Base-by-base conservation (phyloP, 768 basidiomycete genomes). In the Boletus subparvulus region DNA sequence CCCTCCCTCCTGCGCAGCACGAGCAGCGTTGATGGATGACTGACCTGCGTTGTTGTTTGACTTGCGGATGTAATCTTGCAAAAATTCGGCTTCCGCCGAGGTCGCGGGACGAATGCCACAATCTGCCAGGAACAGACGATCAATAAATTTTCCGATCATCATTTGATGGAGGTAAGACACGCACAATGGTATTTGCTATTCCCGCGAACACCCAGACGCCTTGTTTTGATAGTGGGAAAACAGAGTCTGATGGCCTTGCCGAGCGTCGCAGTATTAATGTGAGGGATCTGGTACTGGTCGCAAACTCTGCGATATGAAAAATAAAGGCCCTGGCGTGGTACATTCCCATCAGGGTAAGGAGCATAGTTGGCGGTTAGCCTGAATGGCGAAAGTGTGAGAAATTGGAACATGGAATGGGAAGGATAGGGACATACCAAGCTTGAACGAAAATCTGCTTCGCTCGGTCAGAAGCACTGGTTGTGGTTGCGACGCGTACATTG, bases 141-240 rank as follows among this genome's bases (percentile, higher is more conserved):
- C 36, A 62, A 62, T 58, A 69, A 63, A 65, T 42, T 58, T 61
- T 61, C 65, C 62, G 68, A 72, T 72, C 68, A 72, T 72, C 68
- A 59, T 62, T 57, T 73, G 66, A 69, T 65, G 62, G 63, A 71
- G 69, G 52, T 58, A 66, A 65, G 68, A 65, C 61, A 78, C 87
- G 62, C 62, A 93, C 92, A 96, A 74, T 95, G 93, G 75, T 96
- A 96, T 81, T 94, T 95, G 77, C 90, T 92, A 78, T 96, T 94
- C 49, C 94, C 94, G 74, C 94, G 78, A 56, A 92, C 92, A 57
- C 94, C 94, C 57, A 97, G 75, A 56, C 94, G 88, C 63, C 94
- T 81, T 49, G 94, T 96, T 82, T 94, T 95, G 81, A 97, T 94
- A 60, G 89, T 91, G 47, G 92, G 92, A 76, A 94, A 97, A 72